Base-by-base conservation (phyloP, 1,284 basidiomycete species). In the Ceratobasidium sp. region DNA sequence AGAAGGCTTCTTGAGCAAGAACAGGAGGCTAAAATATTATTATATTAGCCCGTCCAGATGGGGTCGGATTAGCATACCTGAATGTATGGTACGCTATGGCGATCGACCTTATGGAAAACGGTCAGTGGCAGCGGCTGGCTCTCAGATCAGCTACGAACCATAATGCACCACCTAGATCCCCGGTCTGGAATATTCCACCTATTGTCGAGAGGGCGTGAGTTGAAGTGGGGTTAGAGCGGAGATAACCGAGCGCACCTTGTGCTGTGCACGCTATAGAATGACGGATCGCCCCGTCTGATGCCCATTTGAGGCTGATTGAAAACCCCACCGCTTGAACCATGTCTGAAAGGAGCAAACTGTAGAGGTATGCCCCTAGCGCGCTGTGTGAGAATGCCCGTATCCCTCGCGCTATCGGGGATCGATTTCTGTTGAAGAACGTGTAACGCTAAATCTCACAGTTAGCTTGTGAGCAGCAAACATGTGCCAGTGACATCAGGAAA, bases 301-400 rank as follows among this genome's bases (percentile, higher is more conserved):
- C 63, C 63, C 63, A 67, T 44, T 54, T 67, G 18, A 54, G 42
- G 51, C 54, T 54, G 18, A 67, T 54, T 18, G 51, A 33, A 18
- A 54, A 67, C 16, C 49, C 63, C 16, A 49, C 48, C n/a, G 49
- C 63, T 67, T 67, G 63, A 1, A 67, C 6, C 14, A 67, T 4
- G 38, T 67, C 63, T 2, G 25, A 67, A 2, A 54, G 30, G 33
- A 67, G 51, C 21, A 67, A 38, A 30, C 63, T 53, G 36, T 40
- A 38, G 5, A 67, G 49, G 33, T 40, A 67, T 23, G 23, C 49
- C 9, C 63, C 63, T 36, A 67, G 42, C 16, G 63, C 63, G 23
- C 63, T 67, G 25, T 49, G 63, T 9, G 51, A 23, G 21, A 67
- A 67, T 38, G 63, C 53, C 12, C 36, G 63, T 8, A 67, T 33